These are phyloP conservation scores for Thalassiosira delicatula DNA, from an alignment of 352 stramenopile genomes.

Conservation along the genomic window DNA sequence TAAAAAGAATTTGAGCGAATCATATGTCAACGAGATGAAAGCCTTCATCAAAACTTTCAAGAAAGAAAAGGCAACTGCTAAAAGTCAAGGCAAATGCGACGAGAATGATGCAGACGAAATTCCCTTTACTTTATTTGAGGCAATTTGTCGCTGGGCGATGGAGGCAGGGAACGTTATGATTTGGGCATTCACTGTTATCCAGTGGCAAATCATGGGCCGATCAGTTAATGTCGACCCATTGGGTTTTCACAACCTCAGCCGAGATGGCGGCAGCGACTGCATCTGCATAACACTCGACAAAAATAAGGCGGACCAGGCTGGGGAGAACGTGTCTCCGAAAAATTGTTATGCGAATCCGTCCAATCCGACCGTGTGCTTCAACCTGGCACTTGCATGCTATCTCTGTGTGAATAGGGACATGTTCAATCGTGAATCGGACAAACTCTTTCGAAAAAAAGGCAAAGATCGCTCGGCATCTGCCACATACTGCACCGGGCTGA, in stretches of 20 bases:
- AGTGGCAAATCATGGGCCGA: conserved; percentile 53
- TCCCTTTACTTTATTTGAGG: conserved; percentile 32
- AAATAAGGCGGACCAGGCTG: conserved; percentile 43
- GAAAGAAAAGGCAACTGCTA: conserved; percentile 27
- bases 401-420: conserved; percentile 15
- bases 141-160: conserved; percentile 37
- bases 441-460: conserved; percentile 30
- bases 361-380: conserved; percentile 11
- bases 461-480: conserved; percentile 36
- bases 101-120: conserved; percentile 49
- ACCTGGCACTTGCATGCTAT: conserved; percentile 33
- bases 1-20: neutral
- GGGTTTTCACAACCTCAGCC: conserved; percentile 45
- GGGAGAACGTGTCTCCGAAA: conserved; percentile 39
- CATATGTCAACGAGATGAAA: conserved; percentile 9
- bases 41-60: conserved; percentile 23
- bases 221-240: conserved; percentile 40
- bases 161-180: conserved; percentile 28
- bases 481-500: conserved; percentile 33
- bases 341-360: conserved; percentile 45
- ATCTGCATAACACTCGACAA: conserved; percentile 39
- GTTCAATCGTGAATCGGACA: conserved; percentile 21
- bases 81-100: conserved; percentile 33
- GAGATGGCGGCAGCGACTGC: too few species aligned
- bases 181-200: conserved; percentile 40